phyloP scores from a whole-genome alignment of 352 stramenopile genomes.

The Pythium folliculosum region DNA sequence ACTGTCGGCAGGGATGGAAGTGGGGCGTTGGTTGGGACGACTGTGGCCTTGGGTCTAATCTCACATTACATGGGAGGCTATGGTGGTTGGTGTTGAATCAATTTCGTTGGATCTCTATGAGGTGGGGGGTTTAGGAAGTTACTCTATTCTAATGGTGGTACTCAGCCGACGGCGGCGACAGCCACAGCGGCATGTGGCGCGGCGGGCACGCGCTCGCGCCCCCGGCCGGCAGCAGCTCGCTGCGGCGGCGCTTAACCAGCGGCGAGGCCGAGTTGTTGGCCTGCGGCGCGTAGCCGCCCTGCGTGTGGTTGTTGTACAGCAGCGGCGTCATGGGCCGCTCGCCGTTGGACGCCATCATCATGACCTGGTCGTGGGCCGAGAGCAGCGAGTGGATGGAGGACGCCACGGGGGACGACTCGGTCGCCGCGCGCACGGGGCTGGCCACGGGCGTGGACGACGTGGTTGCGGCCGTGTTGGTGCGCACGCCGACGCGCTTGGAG shows the following conservation, averaged over 20 bases:
- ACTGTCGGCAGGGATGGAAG: too few relatives aligned
- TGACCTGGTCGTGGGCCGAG: slow-evolving; percentile 21
- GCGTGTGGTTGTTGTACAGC: slow-evolving; percentile 14
- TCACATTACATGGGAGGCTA: too few relatives aligned
- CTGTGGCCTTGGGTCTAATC: too few relatives aligned
- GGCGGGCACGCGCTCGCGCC: slow-evolving; percentile 4
- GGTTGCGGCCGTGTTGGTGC: slow-evolving; percentile 30
- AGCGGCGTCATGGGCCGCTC: slow-evolving; percentile 21
- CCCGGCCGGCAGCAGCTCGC: slow-evolving; percentile 4
- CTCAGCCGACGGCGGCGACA: slow-evolving; percentile 13
- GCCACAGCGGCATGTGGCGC: slow-evolving; percentile 24
- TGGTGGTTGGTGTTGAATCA: too few relatives aligned
- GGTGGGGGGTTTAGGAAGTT: not conserved
- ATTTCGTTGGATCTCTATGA: not conserved
- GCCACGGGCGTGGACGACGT: slow-evolving; percentile 15
- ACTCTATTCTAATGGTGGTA: slow-evolving; percentile 13
- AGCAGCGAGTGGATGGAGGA: slow-evolving; percentile 25
- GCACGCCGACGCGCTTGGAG: slow-evolving; percentile 68
- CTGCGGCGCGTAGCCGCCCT: not conserved
- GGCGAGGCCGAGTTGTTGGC: slow-evolving; percentile 16
- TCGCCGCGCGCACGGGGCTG: slow-evolving; percentile 4
- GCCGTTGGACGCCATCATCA: slow-evolving; percentile 14
- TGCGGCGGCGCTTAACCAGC: slow-evolving; percentile 17
- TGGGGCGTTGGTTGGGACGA: too few relatives aligned
- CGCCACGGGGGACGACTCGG: slow-evolving; percentile 7